Conservation (phyloP, 805 yeast genomes). For the Saturnispora dispora region DNA sequence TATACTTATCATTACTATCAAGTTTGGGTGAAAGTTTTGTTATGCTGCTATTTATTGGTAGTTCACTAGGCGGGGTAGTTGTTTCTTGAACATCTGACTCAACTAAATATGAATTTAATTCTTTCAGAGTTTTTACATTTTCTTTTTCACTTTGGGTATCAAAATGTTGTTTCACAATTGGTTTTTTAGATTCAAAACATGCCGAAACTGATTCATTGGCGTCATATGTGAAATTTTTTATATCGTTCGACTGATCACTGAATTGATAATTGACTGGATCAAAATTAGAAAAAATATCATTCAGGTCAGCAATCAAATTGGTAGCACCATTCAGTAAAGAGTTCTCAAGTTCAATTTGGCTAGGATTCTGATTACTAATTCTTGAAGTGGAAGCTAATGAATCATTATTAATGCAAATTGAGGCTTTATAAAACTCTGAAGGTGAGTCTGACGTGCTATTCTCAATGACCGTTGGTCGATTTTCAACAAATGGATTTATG, state of each 20-base stretch:
- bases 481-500: constrained; percentile 12
- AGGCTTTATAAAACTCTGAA: neutral
- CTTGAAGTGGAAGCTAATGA: neutral
- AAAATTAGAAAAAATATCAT: constrained; percentile 26
- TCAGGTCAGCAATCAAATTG: constrained; percentile 28
- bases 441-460: constrained; percentile 13
- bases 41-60: neutral
- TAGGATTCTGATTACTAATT: neutral
- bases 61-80: neutral
- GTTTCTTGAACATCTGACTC: neutral
- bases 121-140: neutral
- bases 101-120: neutral
- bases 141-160: neutral
- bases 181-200: neutral
- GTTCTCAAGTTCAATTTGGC: constrained; percentile 22
- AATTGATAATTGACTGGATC: constrained; percentile 17
- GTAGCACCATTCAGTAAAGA: constrained; percentile 29
- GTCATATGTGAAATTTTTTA: neutral
- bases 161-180: neutral
- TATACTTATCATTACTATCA: neutral
- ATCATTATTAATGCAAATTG: neutral
- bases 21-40: neutral
- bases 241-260: neutral
- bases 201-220: neutral
- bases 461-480: constrained; percentile 19